Percentiles rank a stretch among this genome's conserved stretches.
phyloP scores from a whole-genome alignment of 2,329 filamentous ascomycete species.

The Byssochlamys sp. region DNA sequence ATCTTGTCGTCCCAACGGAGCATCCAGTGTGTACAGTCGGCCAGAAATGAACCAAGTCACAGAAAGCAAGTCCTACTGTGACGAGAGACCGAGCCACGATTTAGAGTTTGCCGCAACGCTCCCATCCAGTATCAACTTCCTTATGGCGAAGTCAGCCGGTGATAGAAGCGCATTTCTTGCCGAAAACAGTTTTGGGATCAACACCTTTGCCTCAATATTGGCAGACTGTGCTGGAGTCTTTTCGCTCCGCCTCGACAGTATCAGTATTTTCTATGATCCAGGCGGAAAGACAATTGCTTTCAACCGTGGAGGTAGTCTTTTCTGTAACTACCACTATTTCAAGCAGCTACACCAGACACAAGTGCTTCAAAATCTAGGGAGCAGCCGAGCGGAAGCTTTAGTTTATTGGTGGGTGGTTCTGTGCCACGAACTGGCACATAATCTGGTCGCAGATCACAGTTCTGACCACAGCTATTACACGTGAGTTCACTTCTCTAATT shows the following conservation, averaged over 20 bases:
- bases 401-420: constrained; percentile 94
- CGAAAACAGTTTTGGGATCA: constrained; percentile 53
- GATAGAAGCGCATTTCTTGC: constrained; percentile 51
- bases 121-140: constrained; percentile 63
- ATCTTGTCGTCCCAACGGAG: constrained; percentile 67
- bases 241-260: constrained; percentile 53
- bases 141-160: constrained; percentile 50
- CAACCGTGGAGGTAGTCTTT: constrained; percentile 76
- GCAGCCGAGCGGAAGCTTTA: constrained; percentile 56
- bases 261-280: constrained; percentile 84
- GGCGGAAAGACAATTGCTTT: constrained; percentile 78
- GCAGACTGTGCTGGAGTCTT: constrained; percentile 64
- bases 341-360: constrained; percentile 60
- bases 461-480: constrained; percentile 73
- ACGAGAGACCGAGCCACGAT: constrained; percentile 63
- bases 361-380: constrained; percentile 29
- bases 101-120: constrained; percentile 62
- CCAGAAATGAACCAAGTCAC: constrained; percentile 64
- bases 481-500: constrained; percentile 13
- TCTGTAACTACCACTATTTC: constrained; percentile 89
- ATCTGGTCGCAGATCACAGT: constrained; percentile 70
- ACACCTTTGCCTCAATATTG: constrained; percentile 60
- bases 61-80: constrained; percentile 79
- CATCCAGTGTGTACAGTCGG: constrained; percentile 60
- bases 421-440: constrained; percentile 92